Percentiles rank a stretch among this genome's conserved stretches.
Evolutionary conservation across 2,329 filamentous ascomycete genomes (phyloP).

Genomic region (Teratosphaeria zuluensis): DNA sequence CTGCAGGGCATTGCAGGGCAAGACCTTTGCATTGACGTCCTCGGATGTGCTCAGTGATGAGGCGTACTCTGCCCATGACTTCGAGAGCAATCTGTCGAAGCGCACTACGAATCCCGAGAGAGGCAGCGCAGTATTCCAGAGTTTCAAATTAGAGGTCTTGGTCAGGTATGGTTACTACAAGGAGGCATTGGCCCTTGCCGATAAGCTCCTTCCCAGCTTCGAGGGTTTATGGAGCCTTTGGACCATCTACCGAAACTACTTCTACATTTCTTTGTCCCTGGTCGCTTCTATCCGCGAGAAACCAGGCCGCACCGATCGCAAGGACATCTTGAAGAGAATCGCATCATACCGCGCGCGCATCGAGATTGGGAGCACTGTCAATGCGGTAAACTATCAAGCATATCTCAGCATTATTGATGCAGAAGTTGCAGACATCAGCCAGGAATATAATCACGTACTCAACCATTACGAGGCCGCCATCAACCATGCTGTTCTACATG

Average conservation of each 20-base stretch:
- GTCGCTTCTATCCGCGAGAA: conserved; percentile 30
- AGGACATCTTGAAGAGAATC: conserved; percentile 45
- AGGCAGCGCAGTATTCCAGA: conserved; percentile 59
- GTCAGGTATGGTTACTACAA: conserved; percentile 35
- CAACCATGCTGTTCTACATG: conserved; percentile 60
- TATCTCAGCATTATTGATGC: conserved; percentile 62
- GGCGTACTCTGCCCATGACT: conserved; percentile 51
- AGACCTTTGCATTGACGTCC: conserved; percentile 48
- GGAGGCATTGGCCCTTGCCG: conserved; percentile 34
- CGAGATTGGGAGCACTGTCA: conserved; percentile 53
- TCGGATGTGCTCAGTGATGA: conserved; percentile 56
- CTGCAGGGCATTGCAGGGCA: conserved; percentile 63
- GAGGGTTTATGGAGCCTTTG: conserved; percentile 37
- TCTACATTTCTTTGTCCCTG: conserved; percentile 35
- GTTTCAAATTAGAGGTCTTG: conserved; percentile 34
- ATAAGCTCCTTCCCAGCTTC: conserved; percentile 31
- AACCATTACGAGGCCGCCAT: conserved; percentile 59
- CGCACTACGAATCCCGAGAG: conserved; percentile 49
- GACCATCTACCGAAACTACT: conserved; percentile 32
- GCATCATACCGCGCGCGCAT: conserved; percentile 50
- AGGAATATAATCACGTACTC: conserved; percentile 44
- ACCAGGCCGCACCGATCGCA: conserved; percentile 28
- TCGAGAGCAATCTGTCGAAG: conserved; percentile 43
- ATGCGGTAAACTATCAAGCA: conserved; percentile 59
- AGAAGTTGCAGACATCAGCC: conserved; percentile 50